Conservation (phyloP, 225 moss, liverwort and hornwort genomes). For the Bryum argenteum region DNA sequence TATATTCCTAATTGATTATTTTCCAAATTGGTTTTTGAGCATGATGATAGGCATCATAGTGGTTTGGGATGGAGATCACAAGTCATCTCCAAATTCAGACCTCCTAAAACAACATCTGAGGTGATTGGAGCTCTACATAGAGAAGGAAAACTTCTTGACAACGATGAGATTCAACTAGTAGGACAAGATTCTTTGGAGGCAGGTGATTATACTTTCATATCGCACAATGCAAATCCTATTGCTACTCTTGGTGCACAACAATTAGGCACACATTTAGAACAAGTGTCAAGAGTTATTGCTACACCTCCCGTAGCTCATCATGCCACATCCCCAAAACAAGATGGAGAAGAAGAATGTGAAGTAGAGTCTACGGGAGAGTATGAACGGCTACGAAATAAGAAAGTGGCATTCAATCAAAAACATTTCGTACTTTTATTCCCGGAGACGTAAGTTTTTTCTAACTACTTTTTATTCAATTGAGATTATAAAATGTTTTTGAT, state of each 20-base stretch:
- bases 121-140: no score
- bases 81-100: neutral
- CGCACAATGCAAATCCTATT: neutral
- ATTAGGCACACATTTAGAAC: neutral
- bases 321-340: neutral
- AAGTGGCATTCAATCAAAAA: neutral
- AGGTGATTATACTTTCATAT: no score
- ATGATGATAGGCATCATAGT: neutral
- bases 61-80: neutral
- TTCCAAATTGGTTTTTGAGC: neutral
- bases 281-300: no score
- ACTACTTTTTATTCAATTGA: no score
- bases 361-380: neutral
- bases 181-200: neutral
- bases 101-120: no score
- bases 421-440: no score
- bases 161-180: neutral
- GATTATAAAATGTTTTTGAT: no score
- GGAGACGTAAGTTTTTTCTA: no score
- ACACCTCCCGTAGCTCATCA: neutral
- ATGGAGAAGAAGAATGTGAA: conserved; percentile 2
- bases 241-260: neutral
- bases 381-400: neutral
- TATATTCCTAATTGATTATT: no score
- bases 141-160: neutral